These are phyloP conservation scores for Bothriochloa decipiens DNA, from an alignment of 176 grass and related monocot species.

Conservation along the genomic window DNA sequence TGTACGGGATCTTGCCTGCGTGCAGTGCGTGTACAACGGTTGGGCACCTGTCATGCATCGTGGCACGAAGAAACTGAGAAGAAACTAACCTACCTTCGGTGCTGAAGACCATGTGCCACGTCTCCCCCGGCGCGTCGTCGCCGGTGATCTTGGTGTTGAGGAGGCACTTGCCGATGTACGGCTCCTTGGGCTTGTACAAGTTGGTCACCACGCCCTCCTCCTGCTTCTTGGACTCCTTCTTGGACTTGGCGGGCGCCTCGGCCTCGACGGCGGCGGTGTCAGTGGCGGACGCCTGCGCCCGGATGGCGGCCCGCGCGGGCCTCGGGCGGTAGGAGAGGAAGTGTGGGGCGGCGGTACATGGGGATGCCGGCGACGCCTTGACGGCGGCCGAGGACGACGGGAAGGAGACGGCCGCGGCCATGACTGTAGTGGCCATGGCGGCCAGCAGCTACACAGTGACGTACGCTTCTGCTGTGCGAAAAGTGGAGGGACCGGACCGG, in stretches of 20 bases:
- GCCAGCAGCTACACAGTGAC: background rate
- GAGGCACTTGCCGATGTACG: conserved; percentile 76
- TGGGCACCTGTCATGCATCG: background rate
- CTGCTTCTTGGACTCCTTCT: conserved; percentile 87
- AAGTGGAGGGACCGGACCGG: background rate
- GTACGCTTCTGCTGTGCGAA: background rate
- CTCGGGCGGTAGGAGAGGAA: conserved; percentile 43
- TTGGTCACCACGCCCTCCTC: conserved; percentile 77
- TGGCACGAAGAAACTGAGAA: background rate
- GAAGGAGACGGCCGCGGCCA: conserved; percentile 58
- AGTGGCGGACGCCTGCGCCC: conserved; percentile 60
- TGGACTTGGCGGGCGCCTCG: conserved; percentile 49
- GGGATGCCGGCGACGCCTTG: conserved; percentile 28
- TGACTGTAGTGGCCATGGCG: conserved; percentile 66
- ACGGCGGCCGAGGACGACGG: conserved; percentile 34
- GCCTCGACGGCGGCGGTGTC: conserved; percentile 36
- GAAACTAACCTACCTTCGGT: conserved; percentile 53
- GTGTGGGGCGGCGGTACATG: background rate
- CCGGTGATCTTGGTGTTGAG: conserved; percentile 98
- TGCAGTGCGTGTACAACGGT: background rate
- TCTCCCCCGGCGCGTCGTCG: conserved; percentile 92
- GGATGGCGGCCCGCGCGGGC: background rate
- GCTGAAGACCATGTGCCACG: conserved; percentile 98
- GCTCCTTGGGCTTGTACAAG: conserved; percentile 83
- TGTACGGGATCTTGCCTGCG: conserved; percentile 76